Evolutionary conservation across 1,139 yeast genomes (phyloP).

Genomic region (Candida neerlandica): DNA sequence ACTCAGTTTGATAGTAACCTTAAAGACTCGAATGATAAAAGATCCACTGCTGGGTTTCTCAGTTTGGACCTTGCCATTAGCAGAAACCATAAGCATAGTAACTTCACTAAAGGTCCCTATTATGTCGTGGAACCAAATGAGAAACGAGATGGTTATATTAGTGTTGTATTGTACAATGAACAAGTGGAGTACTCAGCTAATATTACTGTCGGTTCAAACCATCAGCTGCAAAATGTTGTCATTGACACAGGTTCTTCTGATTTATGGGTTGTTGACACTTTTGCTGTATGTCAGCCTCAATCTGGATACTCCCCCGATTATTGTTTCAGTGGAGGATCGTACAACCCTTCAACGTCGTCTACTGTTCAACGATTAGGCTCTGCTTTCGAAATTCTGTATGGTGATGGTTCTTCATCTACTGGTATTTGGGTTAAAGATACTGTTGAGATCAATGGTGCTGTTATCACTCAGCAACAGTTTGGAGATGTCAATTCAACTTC

Average conservation of each 20-base stretch:
- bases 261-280: slow-evolving; percentile 24
- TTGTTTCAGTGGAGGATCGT: slow-evolving; percentile 8
- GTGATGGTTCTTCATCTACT: slow-evolving; percentile 32
- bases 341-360: slow-evolving; percentile 13
- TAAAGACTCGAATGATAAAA: slow-evolving; percentile 1
- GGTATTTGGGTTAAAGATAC: slow-evolving; percentile 58
- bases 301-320: slow-evolving; percentile 1
- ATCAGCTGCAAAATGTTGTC: slow-evolving; percentile 21
- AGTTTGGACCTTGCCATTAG: background rate
- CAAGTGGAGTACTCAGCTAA: slow-evolving; percentile 6
- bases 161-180: slow-evolving; percentile 2
- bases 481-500: slow-evolving; percentile 18
- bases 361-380: slow-evolving; percentile 13
- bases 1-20: background rate
- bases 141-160: background rate
- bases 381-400: slow-evolving; percentile 12
- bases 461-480: slow-evolving; percentile 16
- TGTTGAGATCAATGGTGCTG: slow-evolving; percentile 16
- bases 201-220: slow-evolving; percentile 24
- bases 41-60: background rate
- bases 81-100: background rate
- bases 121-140: background rate
- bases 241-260: slow-evolving; percentile 35
- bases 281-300: slow-evolving; percentile 9
- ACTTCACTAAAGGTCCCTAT: background rate